A percentile compares a stretch with the other conserved stretches of the same genome.
phyloP scores from a whole-genome alignment of 176 grass and related monocot genomes.

The Lolium rigidum region DNA sequence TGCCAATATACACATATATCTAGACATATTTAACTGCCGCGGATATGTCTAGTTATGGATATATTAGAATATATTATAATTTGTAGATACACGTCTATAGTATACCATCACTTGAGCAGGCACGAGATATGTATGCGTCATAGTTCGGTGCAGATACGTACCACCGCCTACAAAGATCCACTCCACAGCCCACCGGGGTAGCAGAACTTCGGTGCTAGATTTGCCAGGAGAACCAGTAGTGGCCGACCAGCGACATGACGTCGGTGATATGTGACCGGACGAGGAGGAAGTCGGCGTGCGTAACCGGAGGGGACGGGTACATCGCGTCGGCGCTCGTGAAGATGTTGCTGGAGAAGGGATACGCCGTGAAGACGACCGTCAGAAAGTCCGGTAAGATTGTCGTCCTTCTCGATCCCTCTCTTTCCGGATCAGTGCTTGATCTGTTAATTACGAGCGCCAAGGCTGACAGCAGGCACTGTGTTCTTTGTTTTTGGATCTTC shows the following conservation, averaged over 20 bases:
- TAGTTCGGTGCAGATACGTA: too few species aligned
- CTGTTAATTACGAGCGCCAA: neutral
- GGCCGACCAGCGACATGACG: neutral
- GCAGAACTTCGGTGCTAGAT: neutral
- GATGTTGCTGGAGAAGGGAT: slow-evolving; percentile 33
- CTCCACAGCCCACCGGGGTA: neutral
- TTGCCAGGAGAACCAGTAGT: neutral
- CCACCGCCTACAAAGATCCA: neutral
- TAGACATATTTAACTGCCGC: too few species aligned
- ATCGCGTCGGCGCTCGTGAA: slow-evolving; percentile 29
- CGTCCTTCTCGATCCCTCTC: neutral
- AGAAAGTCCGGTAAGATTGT: slow-evolving; percentile 1
- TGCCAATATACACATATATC: too few species aligned
- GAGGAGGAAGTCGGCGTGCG: slow-evolving; percentile 28
- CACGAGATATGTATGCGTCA: too few species aligned
- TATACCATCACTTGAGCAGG: too few species aligned
- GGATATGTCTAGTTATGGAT: too few species aligned
- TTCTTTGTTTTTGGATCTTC: neutral
- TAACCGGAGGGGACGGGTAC: slow-evolving; percentile 36
- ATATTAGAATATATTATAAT: too few species aligned
- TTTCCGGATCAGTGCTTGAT: neutral
- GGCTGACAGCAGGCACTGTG: neutral
- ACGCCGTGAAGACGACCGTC: slow-evolving; percentile 37
- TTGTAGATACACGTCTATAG: too few species aligned
- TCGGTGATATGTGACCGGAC: neutral